A percentile compares a stretch with the other conserved stretches of the same genome.
Conservation (phyloP, 2,329 filamentous ascomycete genomes). For the Acrodontium crateriforme region DNA sequence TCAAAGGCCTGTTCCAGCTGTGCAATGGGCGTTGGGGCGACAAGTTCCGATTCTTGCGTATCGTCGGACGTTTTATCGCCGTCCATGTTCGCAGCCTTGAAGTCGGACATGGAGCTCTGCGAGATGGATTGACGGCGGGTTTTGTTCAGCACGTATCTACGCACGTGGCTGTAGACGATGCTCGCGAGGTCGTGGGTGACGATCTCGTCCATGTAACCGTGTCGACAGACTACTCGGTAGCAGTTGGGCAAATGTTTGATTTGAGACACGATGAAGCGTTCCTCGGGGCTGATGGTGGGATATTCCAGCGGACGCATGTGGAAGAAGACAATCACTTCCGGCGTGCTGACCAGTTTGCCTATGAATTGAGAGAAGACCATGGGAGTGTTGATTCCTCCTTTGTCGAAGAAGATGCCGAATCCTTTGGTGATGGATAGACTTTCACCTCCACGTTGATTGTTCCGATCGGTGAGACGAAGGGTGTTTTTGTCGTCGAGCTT, state of each 20-base stretch:
- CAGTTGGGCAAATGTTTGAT: slow-evolving; percentile 42
- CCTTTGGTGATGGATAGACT: slow-evolving; percentile 32
- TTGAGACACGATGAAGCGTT: slow-evolving; percentile 35
- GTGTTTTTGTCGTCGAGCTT: slow-evolving; percentile 20
- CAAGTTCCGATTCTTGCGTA: background rate
- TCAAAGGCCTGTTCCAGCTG: slow-evolving; percentile 30
- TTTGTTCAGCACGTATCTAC: slow-evolving; percentile 13
- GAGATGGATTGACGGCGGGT: background rate
- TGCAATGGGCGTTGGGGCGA: slow-evolving; percentile 3
- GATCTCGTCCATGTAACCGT: slow-evolving; percentile 61
- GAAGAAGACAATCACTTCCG: slow-evolving; percentile 60
- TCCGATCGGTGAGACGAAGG: slow-evolving; percentile 5
- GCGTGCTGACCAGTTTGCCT: slow-evolving; percentile 52
- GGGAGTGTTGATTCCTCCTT: slow-evolving; percentile 51
- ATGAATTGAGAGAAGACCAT: slow-evolving; percentile 60
- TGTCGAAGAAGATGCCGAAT: slow-evolving; percentile 67
- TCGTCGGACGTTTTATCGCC: slow-evolving; percentile 1
- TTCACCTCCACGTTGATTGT: slow-evolving; percentile 17
- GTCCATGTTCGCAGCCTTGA: background rate
- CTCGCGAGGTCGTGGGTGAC: slow-evolving; percentile 50
- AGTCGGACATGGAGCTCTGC: background rate
- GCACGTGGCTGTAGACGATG: slow-evolving; percentile 46
- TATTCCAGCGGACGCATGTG: slow-evolving; percentile 52
- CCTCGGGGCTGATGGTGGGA: slow-evolving; percentile 38
- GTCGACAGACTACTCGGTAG: slow-evolving; percentile 55